phyloP scores from a whole-genome alignment of 2,329 filamentous ascomycete species.

The Chaetomiaceae sp. region DNA sequence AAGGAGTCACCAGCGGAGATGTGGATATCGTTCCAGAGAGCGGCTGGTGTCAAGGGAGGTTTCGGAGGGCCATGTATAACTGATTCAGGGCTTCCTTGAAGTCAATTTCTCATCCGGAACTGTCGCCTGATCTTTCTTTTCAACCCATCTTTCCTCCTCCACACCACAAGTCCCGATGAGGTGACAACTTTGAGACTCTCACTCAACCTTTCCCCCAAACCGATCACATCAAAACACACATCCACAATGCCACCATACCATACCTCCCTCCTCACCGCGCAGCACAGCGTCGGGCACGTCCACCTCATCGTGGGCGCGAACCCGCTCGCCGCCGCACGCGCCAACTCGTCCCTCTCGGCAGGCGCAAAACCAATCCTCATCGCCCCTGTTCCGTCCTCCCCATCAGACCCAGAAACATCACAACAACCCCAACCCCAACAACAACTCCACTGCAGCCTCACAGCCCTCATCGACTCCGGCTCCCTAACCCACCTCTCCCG shows the following conservation, averaged over 20 bases:
- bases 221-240: conserved; percentile 16
- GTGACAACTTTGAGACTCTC: too few species aligned
- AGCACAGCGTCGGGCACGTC: conserved; percentile 64
- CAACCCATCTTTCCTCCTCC: neutral
- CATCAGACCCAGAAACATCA: neutral
- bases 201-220: too few species aligned
- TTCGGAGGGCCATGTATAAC: neutral
- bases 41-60: neutral
- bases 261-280: conserved; percentile 63
- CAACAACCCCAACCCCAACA: conserved; percentile 27
- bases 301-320: conserved; percentile 86
- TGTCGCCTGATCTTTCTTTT: too few species aligned
- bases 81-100: neutral
- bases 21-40: conserved; percentile 11
- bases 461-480: conserved; percentile 61
- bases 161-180: neutral
- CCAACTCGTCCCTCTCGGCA: conserved; percentile 71
- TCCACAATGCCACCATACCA: conserved; percentile 24
- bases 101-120: neutral
- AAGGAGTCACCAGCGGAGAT: conserved; percentile 20
- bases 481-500: conserved; percentile 62
- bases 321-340: conserved; percentile 80
- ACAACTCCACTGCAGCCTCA: conserved; percentile 53
- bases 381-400: conserved; percentile 45
- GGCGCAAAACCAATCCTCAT: conserved; percentile 79